These are phyloP conservation scores for Claviceps humidiphila DNA, from an alignment of 2,329 filamentous ascomycete genomes.

Conservation along the genomic window DNA sequence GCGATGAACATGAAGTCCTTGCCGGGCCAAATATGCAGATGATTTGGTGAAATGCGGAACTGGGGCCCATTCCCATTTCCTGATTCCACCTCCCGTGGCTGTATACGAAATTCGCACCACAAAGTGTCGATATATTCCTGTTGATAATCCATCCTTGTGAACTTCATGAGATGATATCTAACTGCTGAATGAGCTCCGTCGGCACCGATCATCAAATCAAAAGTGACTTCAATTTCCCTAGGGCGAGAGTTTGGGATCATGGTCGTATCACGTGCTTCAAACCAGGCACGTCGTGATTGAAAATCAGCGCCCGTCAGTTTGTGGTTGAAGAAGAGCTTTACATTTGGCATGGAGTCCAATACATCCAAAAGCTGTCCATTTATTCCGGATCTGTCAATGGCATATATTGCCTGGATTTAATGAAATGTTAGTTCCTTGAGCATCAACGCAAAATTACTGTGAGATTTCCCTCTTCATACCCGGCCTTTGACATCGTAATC, in stretches of 20 bases:
- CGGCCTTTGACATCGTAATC: constrained; percentile 81
- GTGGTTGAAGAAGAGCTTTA: constrained; percentile 84
- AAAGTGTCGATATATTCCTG: constrained; percentile 93
- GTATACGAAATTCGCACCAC: constrained; percentile 92
- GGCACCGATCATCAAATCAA: constrained; percentile 86
- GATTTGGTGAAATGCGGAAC: constrained; percentile 79
- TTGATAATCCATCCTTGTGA: constrained; percentile 72
- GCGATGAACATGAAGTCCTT: constrained; percentile 97
- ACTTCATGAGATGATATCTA: constrained; percentile 94
- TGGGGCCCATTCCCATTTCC: constrained; percentile 22
- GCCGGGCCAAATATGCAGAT: constrained; percentile 95
- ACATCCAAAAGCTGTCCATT: constrained; percentile 77
- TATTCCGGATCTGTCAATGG: constrained; percentile 70
- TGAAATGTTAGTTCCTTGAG: constrained; percentile 3
- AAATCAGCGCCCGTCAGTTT: constrained; percentile 89
- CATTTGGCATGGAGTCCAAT: constrained; percentile 73
- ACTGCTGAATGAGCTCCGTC: constrained; percentile 91
- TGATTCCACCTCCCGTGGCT: constrained; percentile 27
- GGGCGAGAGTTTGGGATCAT: constrained; percentile 29
- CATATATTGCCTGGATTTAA: constrained; percentile 55
- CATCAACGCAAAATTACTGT: too few relatives aligned
- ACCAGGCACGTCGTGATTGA: constrained; percentile 67
- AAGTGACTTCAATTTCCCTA: constrained; percentile 67
- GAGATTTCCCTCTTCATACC: constrained; percentile 34
- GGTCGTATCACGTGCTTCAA: constrained; percentile 44